phyloP scores from a whole-genome alignment of 2,329 filamentous ascomycete genomes.

The Phyllosticta citribraziliensis region DNA sequence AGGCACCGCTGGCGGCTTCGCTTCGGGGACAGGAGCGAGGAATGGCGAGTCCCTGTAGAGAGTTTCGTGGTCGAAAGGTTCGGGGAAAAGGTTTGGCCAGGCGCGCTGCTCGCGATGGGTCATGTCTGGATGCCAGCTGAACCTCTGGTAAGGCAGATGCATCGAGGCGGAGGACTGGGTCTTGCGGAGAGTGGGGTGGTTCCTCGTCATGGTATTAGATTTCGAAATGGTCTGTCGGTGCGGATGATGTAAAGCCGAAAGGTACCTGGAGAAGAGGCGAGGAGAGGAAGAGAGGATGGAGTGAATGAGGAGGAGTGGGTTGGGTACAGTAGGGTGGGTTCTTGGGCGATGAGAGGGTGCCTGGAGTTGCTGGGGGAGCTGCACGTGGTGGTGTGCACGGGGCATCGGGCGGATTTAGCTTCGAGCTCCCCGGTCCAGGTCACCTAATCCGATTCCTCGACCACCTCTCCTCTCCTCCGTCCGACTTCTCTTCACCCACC shows the following conservation, averaged over 20 bases:
- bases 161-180: constrained; percentile 19
- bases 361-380: constrained; percentile 7
- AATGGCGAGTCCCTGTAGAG: constrained; percentile 14
- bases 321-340: background rate
- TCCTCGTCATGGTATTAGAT: constrained; percentile 25
- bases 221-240: background rate
- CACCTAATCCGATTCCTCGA: background rate
- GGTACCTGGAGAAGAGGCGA: background rate
- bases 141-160: constrained; percentile 18
- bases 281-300: constrained; percentile 1
- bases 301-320: background rate
- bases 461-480: background rate
- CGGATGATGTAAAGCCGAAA: background rate
- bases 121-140: background rate
- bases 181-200: constrained; percentile 28
- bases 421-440: constrained; percentile 7
- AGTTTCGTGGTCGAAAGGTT: constrained; percentile 5
- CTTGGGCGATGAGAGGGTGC: background rate
- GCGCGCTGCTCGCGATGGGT: background rate
- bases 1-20: constrained; percentile 27
- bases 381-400: constrained; percentile 7
- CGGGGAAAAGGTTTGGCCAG: constrained; percentile 15
- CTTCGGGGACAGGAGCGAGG: constrained; percentile 12
- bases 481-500: background rate
- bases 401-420: constrained; percentile 1